Evolutionary conservation across 1,139 yeast species (phyloP).

Genomic region (Lodderomyces theae): DNA sequence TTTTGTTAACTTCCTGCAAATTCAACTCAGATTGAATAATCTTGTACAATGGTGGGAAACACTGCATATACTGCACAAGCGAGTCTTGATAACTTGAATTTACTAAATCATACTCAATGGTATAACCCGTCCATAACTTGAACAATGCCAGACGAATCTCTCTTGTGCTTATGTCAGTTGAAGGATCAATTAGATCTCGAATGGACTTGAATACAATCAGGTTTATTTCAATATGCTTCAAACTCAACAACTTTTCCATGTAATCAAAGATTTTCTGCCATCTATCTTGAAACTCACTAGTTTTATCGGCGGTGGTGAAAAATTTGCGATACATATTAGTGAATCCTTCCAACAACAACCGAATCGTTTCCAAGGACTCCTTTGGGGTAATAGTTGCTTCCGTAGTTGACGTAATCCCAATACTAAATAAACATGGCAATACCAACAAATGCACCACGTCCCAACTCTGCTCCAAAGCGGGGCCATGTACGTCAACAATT

Average conservation of each 20-base stretch:
- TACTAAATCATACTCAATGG: slow-evolving; percentile 57
- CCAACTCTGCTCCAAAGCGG: slow-evolving; percentile 53
- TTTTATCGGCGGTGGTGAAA: slow-evolving; percentile 20
- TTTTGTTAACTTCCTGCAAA: slow-evolving; percentile 34
- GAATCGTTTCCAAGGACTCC: slow-evolving; percentile 58
- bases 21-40: slow-evolving; percentile 31
- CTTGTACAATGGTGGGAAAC: slow-evolving; percentile 47
- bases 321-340: slow-evolving; percentile 50
- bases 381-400: slow-evolving; percentile 14
- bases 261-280: slow-evolving; percentile 57
- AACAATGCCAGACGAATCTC: slow-evolving; percentile 46
- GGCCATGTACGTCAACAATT: slow-evolving; percentile 76
- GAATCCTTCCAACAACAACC: slow-evolving; percentile 58
- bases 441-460: slow-evolving; percentile 51
- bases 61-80: slow-evolving; percentile 47
- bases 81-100: slow-evolving; percentile 55
- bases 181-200: slow-evolving; percentile 37
- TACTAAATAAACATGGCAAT: slow-evolving; percentile 31
- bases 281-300: slow-evolving; percentile 17
- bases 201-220: slow-evolving; percentile 52
- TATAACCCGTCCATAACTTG: slow-evolving; percentile 61
- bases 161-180: slow-evolving; percentile 3
- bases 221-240: slow-evolving; percentile 48
- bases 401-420: no score
- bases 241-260: slow-evolving; percentile 35